Percentiles rank a stretch among this genome's conserved stretches.
Evolutionary conservation across 164 flowering plant genomes (phyloP).

Genomic region (Liquidambar formosana): DNA sequence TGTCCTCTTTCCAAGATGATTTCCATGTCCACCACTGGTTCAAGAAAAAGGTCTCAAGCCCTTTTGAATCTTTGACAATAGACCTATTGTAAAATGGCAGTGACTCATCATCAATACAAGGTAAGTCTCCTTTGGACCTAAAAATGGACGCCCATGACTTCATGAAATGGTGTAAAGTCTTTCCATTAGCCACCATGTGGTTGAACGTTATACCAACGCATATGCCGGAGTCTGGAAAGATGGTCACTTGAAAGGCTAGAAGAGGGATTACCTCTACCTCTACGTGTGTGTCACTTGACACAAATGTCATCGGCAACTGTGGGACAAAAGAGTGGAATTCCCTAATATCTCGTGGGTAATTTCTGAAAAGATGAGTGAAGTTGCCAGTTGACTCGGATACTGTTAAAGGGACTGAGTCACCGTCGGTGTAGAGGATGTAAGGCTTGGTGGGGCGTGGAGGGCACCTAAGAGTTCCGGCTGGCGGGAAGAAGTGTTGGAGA

Average conservation of each 20-base stretch:
- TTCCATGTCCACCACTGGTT: not conserved
- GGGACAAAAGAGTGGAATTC: constrained; percentile 21
- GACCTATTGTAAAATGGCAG: constrained; percentile 15
- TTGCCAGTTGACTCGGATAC: constrained; percentile 19
- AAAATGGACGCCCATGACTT: constrained; percentile 36
- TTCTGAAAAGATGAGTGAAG: constrained; percentile 13
- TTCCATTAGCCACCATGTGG: constrained; percentile 34
- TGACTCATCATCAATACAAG: not conserved
- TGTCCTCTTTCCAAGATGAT: not conserved
- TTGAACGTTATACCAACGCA: constrained; percentile 20
- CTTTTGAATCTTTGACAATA: constrained; percentile 16
- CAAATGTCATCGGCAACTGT: not conserved
- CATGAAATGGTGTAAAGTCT: constrained; percentile 27
- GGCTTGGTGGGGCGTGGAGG: constrained; percentile 16
- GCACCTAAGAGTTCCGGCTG: constrained; percentile 24
- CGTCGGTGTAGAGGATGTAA: constrained; percentile 2
- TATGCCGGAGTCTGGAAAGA: constrained; percentile 29
- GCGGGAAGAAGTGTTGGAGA: constrained; percentile 36
- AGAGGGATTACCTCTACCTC: constrained; percentile 6
- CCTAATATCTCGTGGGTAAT: not conserved
- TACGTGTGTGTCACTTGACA: not conserved
- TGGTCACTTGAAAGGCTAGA: constrained; percentile 32
- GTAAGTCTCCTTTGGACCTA: not conserved
- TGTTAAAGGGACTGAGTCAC: constrained; percentile 23
- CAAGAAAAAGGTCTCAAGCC: constrained; percentile 3